Base-by-base conservation (phyloP, 306 rosid genomes). In the Pterocarpus santalinus region DNA sequence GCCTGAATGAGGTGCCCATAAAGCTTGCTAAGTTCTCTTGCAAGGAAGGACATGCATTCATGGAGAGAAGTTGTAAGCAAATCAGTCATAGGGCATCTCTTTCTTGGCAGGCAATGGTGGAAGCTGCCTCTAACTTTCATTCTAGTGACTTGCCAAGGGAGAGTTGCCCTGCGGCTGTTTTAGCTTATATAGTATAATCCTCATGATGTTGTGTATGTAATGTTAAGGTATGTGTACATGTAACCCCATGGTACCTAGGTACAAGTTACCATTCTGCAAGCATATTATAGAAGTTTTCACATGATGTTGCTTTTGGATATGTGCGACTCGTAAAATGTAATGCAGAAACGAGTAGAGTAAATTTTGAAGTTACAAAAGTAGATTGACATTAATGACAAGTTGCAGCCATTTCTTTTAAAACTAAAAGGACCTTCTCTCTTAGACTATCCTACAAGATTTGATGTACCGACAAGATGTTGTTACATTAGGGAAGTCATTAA, bases 81-180 rank as follows among this genome's bases (percentile, higher is more conserved):
- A 56, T 5, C 62, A 79, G 76, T 63, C 8, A 79, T 79, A 43
- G 82, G 76, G 82, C 82, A 56, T 43, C 69, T 79, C 69, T 79
- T 12, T 44, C 3, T 79, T 79, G 76, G 82, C 76, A 43, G 58
- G 81, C 61, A 66, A 65, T 52, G 32, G 11, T 38, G 49, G 7
- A 12, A 8, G 44, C 7, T 47, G 53, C 15, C 15, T 11, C 53
- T 63, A 22, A 63, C 65, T 39, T 66, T 43, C 47, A 43, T 43
- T 43, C 8, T 43, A 43, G 47, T 33, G 44, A 33, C 65, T 39
- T 66, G 81, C 81, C 75, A 77, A 77, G 53, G 81, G 67, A 77
- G 81, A 77, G 75, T 66, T 77, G 75, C 67, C 81, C 75, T 53
- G 46, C 46, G 62, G 55, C 74, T 77, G 57, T 12, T 77, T 77